Evolutionary conservation across 2,329 filamentous ascomycete species (phyloP), one percentile per base, ranked within the genome.

Genomic region (Nemania sp.): DNA sequence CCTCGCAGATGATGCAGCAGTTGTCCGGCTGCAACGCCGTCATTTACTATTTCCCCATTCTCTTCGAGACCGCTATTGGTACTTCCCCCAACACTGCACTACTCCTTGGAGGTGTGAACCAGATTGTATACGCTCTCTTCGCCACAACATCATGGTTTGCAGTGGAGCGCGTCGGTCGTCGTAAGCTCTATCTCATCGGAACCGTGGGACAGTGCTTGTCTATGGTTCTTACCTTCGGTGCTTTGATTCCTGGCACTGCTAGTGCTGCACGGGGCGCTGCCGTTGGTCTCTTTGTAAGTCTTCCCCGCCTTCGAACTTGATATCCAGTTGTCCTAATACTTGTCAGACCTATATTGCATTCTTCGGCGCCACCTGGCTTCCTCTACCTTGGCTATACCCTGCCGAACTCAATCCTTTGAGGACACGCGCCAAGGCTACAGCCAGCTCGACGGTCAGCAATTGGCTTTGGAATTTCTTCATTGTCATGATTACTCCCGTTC

Each of bases 321-420:
- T 12, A 4, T 12, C 15, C 22, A 17, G 5, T n/a, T 22, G 17
- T 36, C 12, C 41, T 57, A 57, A 56, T 15, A 11, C n/a, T 1
- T 30, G 6, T 33, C 23, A 64, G 62, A 78, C 83, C 3, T 89
- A 87, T 70, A 88, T 88, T 64, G 82, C 82, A 5, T 84, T 84
- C 57, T 88, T 88, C 61, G 86, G 84, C 30, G 83, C 84, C 0
- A 84, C 82, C 1, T 86, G 82, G 78, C 69, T 86, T 7, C 83
- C 84, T 14, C 74, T 86, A 19, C 83, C 84, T 1, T 86, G 83
- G 82, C 63, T 82, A 45, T 80, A 79, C 60, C 76, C 80, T 1
- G 79, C 80, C 36, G 77, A 82, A 60, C 73, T 82, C 61, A 81
- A 81, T 65, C 76, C 77, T 1, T 68, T 79, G 30, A 73, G 75